These are phyloP conservation scores for Lactifluus piperatus DNA, from an alignment of 768 basidiomycete genomes.

Conservation along the genomic window DNA sequence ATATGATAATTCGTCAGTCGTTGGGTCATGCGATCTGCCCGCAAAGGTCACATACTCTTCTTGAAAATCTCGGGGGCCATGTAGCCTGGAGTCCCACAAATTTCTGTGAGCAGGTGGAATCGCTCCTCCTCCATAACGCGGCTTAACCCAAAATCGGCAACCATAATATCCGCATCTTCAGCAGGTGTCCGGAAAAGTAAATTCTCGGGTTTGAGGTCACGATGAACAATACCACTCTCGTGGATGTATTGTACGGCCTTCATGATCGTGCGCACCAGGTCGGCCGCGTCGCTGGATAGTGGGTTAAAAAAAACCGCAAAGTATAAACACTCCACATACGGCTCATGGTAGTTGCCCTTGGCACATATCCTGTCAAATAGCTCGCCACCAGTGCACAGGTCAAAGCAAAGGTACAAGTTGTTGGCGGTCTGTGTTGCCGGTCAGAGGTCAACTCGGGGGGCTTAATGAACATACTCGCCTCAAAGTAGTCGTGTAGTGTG, in stretches of 20 bases:
- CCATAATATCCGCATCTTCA: conserved; percentile 92
- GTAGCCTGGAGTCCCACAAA: conserved; percentile 93
- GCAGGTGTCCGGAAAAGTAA: conserved; percentile 84
- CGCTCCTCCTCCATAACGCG: conserved; percentile 89
- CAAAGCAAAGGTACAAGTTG: conserved; percentile 91
- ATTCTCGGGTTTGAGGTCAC: conserved; percentile 97
- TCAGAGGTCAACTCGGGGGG: neutral
- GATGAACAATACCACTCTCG: conserved; percentile 85
- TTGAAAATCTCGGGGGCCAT: conserved; percentile 97
- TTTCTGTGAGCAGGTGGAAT: conserved; percentile 81
- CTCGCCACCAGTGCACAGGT: conserved; percentile 95
- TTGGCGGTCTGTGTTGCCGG: conserved; percentile 57
- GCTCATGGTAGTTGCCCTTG: conserved; percentile 94
- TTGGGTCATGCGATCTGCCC: neutral
- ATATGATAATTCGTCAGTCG: conserved; percentile 1
- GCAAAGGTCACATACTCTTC: conserved; percentile 52
- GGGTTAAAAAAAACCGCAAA: conserved; percentile 22
- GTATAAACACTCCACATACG: conserved; percentile 40
- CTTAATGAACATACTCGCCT: conserved; percentile 39
- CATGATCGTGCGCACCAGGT: conserved; percentile 79
- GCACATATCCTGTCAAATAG: conserved; percentile 99
- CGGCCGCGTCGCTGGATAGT: conserved; percentile 69
- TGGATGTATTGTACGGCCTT: conserved; percentile 89
- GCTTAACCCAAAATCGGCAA: conserved; percentile 93
- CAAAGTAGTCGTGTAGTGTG: conserved; percentile 93